Base-by-base conservation (phyloP, 352 stramenopile species). In the Thraustochytrium sp. region DNA sequence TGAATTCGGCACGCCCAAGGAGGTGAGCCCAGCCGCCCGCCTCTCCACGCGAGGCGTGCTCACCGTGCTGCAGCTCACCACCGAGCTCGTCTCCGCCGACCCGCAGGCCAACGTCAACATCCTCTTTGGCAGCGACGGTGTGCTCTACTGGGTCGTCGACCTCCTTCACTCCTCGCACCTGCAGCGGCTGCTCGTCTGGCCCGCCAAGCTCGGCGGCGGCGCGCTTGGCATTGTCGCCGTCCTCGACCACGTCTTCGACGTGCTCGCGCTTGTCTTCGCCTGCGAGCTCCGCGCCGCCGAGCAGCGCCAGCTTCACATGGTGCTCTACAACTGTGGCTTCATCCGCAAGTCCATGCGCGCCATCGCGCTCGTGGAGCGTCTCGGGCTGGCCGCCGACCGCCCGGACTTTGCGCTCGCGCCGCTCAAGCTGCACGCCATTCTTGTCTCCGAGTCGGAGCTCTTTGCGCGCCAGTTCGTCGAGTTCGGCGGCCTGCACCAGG, bases 401-500 rank as follows among this genome's bases (percentile, higher is more conserved):
- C 38, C 37, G 13, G 74, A 37, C 21, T 56, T 82, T 18, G 48
- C 3, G 9, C 16, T 68, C 16, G 74, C 74, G 34, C 74, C 74
- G 26, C 46, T 82, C 3, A 82, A 82, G 55, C 51, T 82, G 16
- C 74, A 82, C 18, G 74, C 74, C 0, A 82, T 82, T 26, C 53
- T 82, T 1, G 56, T 82, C 0, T 93, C 90, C 2, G 94, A 91
- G 80, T 95, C 91, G 0, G 88, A 89, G 29, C 91, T 94, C 74
- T 95, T 95, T 87, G 91, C 89, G 1, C 84, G 74, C 4, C 91
- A 94, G 62, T 93, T 95, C 73, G 90, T 93, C 11, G 62, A 90
- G n/a, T 88, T 88, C 3, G 84, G 92, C 55, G 91, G 91, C 1
- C 88, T 94, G 64, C 26, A 80, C 4, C 85, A 92, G n/a, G 88